phyloP scores from a whole-genome alignment of 495 filamentous ascomycete genomes.

The Apiosordaria backusii region DNA sequence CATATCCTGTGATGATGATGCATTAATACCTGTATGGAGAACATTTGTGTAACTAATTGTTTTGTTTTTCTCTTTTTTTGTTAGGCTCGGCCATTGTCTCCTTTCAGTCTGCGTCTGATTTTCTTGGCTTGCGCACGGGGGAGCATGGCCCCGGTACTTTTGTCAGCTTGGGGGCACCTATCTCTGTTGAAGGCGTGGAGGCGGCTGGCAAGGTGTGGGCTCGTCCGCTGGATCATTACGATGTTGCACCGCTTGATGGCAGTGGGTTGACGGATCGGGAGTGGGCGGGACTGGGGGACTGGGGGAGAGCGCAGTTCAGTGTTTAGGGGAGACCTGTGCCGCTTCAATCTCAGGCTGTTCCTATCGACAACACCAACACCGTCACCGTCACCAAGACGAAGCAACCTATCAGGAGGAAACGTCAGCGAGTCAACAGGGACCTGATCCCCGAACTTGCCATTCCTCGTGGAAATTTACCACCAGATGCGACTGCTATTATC shows the following conservation, averaged over 20 bases:
- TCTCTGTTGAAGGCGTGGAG: not conserved
- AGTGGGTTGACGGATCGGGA: too few relatives aligned
- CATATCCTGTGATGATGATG: conserved; percentile 41
- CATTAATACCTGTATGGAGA: not conserved
- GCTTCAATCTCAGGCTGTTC: not conserved
- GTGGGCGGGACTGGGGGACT: not conserved
- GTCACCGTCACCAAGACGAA: not conserved
- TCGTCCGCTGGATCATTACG: not conserved
- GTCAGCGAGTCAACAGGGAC: not conserved
- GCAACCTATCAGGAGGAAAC: not conserved
- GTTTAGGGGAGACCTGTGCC: not conserved
- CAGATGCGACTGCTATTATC: not conserved
- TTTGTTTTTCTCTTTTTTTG: conserved; percentile 9
- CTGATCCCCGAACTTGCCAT: not conserved
- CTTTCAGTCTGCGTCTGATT: not conserved
- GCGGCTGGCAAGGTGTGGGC: not conserved
- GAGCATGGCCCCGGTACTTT: not conserved
- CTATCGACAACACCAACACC: not conserved
- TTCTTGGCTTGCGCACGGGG: not conserved
- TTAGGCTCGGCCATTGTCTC: not conserved
- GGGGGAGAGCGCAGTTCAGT: not conserved
- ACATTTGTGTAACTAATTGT: conserved; percentile 9
- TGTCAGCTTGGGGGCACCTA: not conserved
- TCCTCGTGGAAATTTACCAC: not conserved
- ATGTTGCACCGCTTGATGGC: not conserved